Evolutionary conservation across 2,329 filamentous ascomycete genomes (phyloP), one percentile per base, ranked within the genome.

Genomic region (Pyrenochaeta sp.): DNA sequence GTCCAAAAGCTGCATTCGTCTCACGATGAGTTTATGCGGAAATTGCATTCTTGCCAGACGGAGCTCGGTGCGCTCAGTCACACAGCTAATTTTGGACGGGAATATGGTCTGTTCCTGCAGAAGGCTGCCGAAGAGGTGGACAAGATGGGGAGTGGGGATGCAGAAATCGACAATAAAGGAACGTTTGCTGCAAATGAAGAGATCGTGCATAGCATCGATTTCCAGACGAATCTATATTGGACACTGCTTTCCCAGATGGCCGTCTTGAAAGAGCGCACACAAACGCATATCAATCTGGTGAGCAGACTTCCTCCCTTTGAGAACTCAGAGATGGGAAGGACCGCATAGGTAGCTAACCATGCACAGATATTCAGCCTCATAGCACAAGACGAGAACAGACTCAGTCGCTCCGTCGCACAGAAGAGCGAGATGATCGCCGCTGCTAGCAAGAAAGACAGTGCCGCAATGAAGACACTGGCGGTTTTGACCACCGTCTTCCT

Each of bases 401-500:
- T 57, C 18, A 48, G 31, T 15, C 38, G 45, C 7, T 35, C 35
- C 3, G 34, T 55, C 11, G 48, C 49, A 10, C 32, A 44, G 14
- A 38, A 52, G 27, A 48, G 35, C 34, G 37, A 48, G 6, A 39
- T 39, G 22, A 51, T 58, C 17, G 48, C 53, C 5, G 39, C 38
- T 9, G 44, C 50, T 1, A 48, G 58, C 2, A 67, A 61, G 39
- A 48, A 58, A 21, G 69, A 72, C 35, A 69, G 66, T 38, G 55
- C 61, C 2, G 63, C 66, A 6, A 74, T 76, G 69, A 67, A 70
- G 32, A 67, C 66, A 3, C 68, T 75, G 11, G 68, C 73, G 1
- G 53, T 72, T 2, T 58, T 75, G 41, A 74, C 71, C 24, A 71
- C 74, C 52, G 45, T 68, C 2, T 75, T 75, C 45, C 65, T 74